These are phyloP conservation scores for Parathielavia appendiculata DNA, from an alignment of 495 filamentous ascomycete species.

Conservation along the genomic window DNA sequence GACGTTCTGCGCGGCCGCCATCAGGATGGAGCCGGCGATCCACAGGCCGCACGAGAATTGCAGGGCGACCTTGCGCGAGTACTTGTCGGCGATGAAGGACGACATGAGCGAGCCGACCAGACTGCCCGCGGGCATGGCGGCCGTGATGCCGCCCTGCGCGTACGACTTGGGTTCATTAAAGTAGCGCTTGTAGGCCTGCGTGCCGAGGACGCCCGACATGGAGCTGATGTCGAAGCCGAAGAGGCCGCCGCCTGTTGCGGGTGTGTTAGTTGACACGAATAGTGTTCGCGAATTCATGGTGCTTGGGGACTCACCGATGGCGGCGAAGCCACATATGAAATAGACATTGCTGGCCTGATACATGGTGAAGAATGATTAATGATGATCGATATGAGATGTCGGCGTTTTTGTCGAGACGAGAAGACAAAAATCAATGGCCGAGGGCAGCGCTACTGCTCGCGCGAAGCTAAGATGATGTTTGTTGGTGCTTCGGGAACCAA, in stretches of 20 bases:
- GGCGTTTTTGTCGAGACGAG: not conserved
- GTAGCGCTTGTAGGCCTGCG: constrained; percentile 56
- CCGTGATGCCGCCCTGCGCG: constrained; percentile 58
- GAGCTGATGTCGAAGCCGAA: constrained; percentile 72
- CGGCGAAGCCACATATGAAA: constrained; percentile 61
- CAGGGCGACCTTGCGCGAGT: constrained; percentile 64
- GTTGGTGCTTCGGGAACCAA: not conserved
- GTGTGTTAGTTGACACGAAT: not conserved
- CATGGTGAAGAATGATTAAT: constrained; percentile 25
- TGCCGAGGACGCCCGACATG: constrained; percentile 64
- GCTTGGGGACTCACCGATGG: constrained; percentile 49
- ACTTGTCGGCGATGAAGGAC: constrained; percentile 61
- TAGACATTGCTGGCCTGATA: constrained; percentile 52
- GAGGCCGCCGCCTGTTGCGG: constrained; percentile 51
- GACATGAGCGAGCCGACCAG: constrained; percentile 62
- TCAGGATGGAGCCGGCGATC: constrained; percentile 61
- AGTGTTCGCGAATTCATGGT: not conserved
- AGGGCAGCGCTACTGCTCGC: not conserved
- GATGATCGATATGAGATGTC: too few relatives aligned
- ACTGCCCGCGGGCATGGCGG: constrained; percentile 72
- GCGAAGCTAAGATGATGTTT: not conserved
- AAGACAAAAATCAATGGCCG: not conserved
- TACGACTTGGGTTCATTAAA: constrained; percentile 53
- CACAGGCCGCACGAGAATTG: constrained; percentile 65
- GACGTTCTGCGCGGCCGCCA: constrained; percentile 56